Base-by-base conservation (phyloP, 495 filamentous ascomycete genomes). In the Aspergillus diversus region DNA sequence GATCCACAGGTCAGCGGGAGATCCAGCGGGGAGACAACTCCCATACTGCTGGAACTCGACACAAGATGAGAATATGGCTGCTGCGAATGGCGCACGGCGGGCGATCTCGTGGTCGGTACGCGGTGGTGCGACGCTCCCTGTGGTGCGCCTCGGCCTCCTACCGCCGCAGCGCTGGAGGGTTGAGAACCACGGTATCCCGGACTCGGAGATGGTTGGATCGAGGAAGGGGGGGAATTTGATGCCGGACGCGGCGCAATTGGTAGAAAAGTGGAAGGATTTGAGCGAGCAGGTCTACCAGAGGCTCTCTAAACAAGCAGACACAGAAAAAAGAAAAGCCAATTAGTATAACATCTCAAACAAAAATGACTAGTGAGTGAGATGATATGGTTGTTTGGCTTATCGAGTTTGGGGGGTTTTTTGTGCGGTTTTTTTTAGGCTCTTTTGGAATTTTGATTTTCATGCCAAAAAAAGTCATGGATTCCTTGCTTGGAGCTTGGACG, bases 211-310 rank as follows among this genome's bases (percentile, higher is more conserved):
- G 51, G 33, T 35, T 61, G 59, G 39, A 42, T 55, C 21, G 51
- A 15, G 27, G 59, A 48, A 12, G 59, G 37, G 32, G 64, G 48
- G 21, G 66, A 69, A 39, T 57, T 66, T 27, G 66, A 59, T 21
- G 61, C 48, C 13, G 73, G 76, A 60, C 76, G 71, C 37, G 76
- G 76, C 16, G 76, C 76, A 59, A 79, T 77, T 16, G 76, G 75
- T 16, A 74, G 66, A 63, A 77, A 77, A 12, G 70, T 69, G 52
- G 64, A 62, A 15, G 59, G 46, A 48, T 63, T 68, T 27, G 73
- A 67, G 55, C 74, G 72, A 31, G 72, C 64, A 60, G 70, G 69
- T 69, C 71, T 74, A 55, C 64, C 73, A 55, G 72, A 58, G 49
- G 69, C 67, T 75, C 73, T 76, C 76, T 77, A 72, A 61, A 74